These are phyloP conservation scores for Cadophora malorum DNA, from an alignment of 2,329 filamentous ascomycete species.

Conservation along the genomic window DNA sequence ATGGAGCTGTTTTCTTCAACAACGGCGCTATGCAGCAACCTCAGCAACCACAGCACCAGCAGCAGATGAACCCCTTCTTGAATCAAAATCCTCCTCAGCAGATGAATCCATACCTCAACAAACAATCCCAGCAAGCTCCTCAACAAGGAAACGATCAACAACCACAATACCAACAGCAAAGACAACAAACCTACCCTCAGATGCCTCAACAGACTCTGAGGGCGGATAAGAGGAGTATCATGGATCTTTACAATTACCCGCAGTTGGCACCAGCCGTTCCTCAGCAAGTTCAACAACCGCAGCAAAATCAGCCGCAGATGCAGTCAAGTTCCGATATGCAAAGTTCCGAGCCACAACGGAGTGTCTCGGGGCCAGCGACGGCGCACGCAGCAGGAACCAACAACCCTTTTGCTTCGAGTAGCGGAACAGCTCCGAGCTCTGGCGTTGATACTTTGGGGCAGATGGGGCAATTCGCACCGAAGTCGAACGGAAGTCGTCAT, in stretches of 20 bases:
- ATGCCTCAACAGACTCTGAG: constrained; percentile 54
- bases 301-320: constrained; percentile 33
- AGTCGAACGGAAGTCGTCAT: constrained; percentile 49
- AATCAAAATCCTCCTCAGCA: constrained; percentile 33
- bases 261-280: constrained; percentile 43
- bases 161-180: constrained; percentile 44
- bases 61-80: constrained; percentile 39
- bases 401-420: constrained; percentile 44
- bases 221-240: constrained; percentile 75
- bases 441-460: constrained; percentile 39
- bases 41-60: constrained; percentile 28
- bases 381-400: constrained; percentile 37
- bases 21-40: constrained; percentile 33
- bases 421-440: constrained; percentile 35
- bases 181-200: constrained; percentile 45
- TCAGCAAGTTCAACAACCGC: constrained; percentile 29
- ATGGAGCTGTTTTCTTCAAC: constrained; percentile 32
- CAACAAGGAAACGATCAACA: constrained; percentile 42
- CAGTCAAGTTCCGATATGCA: constrained; percentile 13
- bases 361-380: constrained; percentile 30
- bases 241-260: constrained; percentile 71
- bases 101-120: constrained; percentile 24
- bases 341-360: constrained; percentile 30
- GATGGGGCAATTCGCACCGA: constrained; percentile 35
- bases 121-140: constrained; percentile 19